These are phyloP conservation scores for Ganoderma boninense DNA, from an alignment of 1,284 basidiomycete species.

Conservation along the genomic window DNA sequence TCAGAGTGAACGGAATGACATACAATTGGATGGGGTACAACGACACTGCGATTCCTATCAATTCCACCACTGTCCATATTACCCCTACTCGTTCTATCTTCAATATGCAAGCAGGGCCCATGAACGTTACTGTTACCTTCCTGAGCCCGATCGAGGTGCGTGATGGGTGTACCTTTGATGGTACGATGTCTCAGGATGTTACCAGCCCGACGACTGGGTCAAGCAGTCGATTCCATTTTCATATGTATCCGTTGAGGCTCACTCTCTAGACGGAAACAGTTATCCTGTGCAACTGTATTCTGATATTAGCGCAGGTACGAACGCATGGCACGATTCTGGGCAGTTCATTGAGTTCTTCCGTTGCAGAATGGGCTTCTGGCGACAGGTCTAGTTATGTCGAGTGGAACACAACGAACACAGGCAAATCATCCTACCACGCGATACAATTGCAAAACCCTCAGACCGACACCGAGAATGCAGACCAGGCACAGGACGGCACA, in stretches of 20 bases:
- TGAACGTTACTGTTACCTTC: constrained; percentile 33
- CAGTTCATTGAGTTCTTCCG: neutral
- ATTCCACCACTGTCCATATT: constrained; percentile 18
- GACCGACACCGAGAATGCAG: constrained; percentile 23
- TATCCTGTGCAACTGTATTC: constrained; percentile 46
- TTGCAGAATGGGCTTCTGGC: constrained; percentile 34
- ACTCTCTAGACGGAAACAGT: constrained; percentile 39
- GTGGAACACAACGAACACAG: constrained; percentile 27
- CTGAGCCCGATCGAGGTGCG: constrained; percentile 36
- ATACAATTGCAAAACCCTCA: constrained; percentile 28
- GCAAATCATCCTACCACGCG: constrained; percentile 28
- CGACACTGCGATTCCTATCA: too few relatives aligned
- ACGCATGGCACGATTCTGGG: neutral
- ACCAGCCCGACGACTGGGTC: constrained; percentile 42
- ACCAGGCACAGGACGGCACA: constrained; percentile 35
- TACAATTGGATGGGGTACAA: constrained; percentile 32
- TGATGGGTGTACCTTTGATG: neutral
- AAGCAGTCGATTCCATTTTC: constrained; percentile 45
- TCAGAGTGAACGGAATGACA: constrained; percentile 32
- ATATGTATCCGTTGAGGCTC: constrained; percentile 42
- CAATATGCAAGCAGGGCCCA: constrained; percentile 30
- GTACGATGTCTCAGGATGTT: neutral
- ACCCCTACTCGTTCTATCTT: constrained; percentile 31
- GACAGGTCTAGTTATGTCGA: constrained; percentile 20
- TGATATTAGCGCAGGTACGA: constrained; percentile 43